These are phyloP conservation scores for Phytophthora melonis DNA, from an alignment of 352 stramenopile genomes.

Conservation along the genomic window DNA sequence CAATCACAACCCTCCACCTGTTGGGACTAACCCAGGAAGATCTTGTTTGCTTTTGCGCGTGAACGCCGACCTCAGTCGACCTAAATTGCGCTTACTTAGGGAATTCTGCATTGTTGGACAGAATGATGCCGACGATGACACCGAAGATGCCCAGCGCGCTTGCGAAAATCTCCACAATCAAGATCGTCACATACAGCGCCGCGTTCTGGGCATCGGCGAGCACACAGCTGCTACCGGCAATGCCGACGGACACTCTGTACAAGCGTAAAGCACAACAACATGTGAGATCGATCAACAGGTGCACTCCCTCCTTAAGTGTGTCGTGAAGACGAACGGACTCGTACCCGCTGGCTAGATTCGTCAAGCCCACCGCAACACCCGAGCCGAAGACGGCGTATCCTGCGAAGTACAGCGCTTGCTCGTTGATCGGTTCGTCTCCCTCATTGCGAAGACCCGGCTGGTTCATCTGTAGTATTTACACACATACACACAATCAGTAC, in stretches of 20 bases:
- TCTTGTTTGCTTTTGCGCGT: conserved; percentile 6
- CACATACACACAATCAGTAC: conserved; percentile 4
- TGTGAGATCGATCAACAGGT: conserved; percentile 12
- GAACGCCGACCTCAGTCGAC: neutral
- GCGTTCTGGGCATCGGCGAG: conserved; percentile 98
- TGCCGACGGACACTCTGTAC: conserved; percentile 95
- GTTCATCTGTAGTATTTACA: conserved; percentile 64
- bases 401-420: conserved; percentile 93
- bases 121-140: conserved; percentile 98
- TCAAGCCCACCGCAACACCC: conserved; percentile 97
- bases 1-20: conserved; percentile 18
- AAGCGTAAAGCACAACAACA: conserved; percentile 1
- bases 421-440: conserved; percentile 77
- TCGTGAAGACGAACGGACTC: conserved; percentile 9
- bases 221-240: conserved; percentile 98
- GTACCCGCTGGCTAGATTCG: conserved; percentile 97
- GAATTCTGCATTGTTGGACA: conserved; percentile 97
- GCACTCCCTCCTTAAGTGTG: neutral
- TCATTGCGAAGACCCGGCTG: conserved; percentile 68
- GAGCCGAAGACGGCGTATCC: conserved; percentile 98
- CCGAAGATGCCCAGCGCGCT: conserved; percentile 99
- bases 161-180: conserved; percentile 99
- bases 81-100: conserved; percentile 69
- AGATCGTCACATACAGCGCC: conserved; percentile 99
- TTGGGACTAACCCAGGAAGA: conserved; percentile 4